Evolutionary conservation across 1,284 basidiomycete species (phyloP).

Genomic region (Cutaneotrichosporon cavernicola): DNA sequence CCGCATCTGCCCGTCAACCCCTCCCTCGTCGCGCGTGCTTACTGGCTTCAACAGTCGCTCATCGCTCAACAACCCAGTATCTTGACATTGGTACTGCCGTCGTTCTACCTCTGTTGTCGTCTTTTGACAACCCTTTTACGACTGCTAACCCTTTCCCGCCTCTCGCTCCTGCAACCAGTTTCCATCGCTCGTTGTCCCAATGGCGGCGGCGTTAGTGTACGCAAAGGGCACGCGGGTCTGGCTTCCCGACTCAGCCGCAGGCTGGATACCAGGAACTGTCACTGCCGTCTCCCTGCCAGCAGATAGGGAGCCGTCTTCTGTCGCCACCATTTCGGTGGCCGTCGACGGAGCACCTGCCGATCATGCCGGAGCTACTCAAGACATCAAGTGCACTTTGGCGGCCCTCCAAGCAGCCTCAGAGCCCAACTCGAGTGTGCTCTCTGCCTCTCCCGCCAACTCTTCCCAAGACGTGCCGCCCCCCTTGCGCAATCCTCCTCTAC

Average conservation of each 20-base stretch:
- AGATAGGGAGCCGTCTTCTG: conserved; percentile 27
- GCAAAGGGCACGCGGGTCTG: conserved; percentile 53
- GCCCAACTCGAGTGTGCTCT: conserved; percentile 30
- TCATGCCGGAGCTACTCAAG: conserved; percentile 29
- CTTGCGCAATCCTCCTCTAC: conserved; percentile 89
- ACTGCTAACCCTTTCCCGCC: background rate
- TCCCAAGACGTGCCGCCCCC: conserved; percentile 66
- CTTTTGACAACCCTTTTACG: background rate
- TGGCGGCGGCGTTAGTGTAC: conserved; percentile 47
- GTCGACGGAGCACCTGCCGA: conserved; percentile 30
- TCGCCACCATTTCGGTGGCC: conserved; percentile 41
- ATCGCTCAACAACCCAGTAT: background rate
- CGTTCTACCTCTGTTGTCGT: background rate
- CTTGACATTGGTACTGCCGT: background rate
- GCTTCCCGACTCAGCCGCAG: conserved; percentile 48
- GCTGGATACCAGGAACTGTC: conserved; percentile 53
- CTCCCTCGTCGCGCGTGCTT: background rate
- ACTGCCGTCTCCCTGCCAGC: conserved; percentile 37
- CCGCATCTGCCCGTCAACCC: background rate
- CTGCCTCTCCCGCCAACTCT: conserved; percentile 17
- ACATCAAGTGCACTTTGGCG: conserved; percentile 44
- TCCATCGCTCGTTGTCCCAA: conserved; percentile 11
- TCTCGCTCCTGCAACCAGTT: background rate
- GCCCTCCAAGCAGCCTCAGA: conserved; percentile 35
- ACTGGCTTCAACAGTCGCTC: background rate